These are phyloP conservation scores for Cladosporium sp. DNA, from an alignment of 2,329 filamentous ascomycete genomes.

Conservation along the genomic window DNA sequence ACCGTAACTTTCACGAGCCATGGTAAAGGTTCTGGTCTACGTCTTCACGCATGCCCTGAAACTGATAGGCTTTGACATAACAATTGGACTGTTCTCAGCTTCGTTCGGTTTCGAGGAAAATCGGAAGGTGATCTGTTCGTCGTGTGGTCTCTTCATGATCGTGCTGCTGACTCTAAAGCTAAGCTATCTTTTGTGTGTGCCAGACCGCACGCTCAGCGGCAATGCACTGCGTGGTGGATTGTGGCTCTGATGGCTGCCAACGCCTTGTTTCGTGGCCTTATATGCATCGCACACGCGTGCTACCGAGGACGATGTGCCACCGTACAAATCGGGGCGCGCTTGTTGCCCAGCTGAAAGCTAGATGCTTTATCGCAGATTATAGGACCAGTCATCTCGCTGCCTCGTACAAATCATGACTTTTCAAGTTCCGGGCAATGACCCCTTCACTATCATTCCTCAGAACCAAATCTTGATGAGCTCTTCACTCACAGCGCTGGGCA, in stretches of 20 bases:
- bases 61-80: no score
- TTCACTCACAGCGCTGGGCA: slow-evolving; percentile 69
- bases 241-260: neutral
- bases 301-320: neutral
- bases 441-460: slow-evolving; percentile 21
- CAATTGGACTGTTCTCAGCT: no score
- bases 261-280: no score
- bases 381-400: neutral
- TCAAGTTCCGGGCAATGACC: neutral
- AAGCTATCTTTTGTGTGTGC: neutral
- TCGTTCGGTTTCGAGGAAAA: neutral
- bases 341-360: neutral
- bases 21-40: no score
- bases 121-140: neutral
- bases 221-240: neutral
- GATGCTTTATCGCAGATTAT: neutral
- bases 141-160: neutral
- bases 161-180: neutral
- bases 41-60: no score
- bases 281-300: no score
- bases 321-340: neutral
- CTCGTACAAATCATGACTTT: neutral
- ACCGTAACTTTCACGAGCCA: neutral
- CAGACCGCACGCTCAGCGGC: neutral
- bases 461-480: slow-evolving; percentile 66